phyloP scores from a whole-genome alignment of 805 yeast genomes.

The Dipodascopsis uninucleata region DNA sequence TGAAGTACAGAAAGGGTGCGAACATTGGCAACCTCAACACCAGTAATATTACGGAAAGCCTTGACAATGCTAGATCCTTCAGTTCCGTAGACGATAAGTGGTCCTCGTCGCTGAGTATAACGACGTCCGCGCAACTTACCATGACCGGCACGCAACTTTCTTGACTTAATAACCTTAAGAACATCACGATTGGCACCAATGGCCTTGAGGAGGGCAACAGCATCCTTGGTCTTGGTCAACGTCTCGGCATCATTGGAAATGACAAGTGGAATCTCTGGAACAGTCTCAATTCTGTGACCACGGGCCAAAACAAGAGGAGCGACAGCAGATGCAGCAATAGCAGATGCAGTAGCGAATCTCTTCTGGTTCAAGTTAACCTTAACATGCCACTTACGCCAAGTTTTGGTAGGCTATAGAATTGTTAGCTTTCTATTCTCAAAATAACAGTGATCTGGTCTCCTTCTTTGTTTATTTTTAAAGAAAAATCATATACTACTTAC shows the following conservation, averaged over 20 bases:
- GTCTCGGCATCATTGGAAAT: conserved; percentile 90
- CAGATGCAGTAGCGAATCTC: conserved; percentile 99
- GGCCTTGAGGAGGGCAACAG: conserved; percentile 96
- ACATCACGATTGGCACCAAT: conserved; percentile 98
- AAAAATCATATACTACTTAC: conserved; percentile 1
- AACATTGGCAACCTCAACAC: conserved; percentile 96
- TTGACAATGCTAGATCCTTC: conserved; percentile 96
- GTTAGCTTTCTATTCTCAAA: too few relatives aligned
- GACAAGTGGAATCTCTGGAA: conserved; percentile 98
- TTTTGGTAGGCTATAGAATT: conserved; percentile 89
- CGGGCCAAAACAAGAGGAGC: conserved; percentile 98
- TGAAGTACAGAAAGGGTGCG: conserved; percentile 90
- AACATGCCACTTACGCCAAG: conserved; percentile 99
- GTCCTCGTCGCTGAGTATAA: conserved; percentile 99
- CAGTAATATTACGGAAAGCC: conserved; percentile 99
- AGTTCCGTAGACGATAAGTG: conserved; percentile 89
- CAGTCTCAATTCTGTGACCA: conserved; percentile 99
- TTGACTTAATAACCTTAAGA: conserved; percentile 95
- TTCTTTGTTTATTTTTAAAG: background rate
- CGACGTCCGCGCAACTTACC: conserved; percentile 99
- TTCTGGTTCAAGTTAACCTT: conserved; percentile 99
- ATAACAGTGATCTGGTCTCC: background rate
- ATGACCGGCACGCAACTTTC: conserved; percentile 99
- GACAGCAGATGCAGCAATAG: conserved; percentile 98
- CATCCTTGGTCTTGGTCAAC: conserved; percentile 95